Evolutionary conservation across 768 basidiomycete species (phyloP).

Genomic region (Tephrocybe rancida): DNA sequence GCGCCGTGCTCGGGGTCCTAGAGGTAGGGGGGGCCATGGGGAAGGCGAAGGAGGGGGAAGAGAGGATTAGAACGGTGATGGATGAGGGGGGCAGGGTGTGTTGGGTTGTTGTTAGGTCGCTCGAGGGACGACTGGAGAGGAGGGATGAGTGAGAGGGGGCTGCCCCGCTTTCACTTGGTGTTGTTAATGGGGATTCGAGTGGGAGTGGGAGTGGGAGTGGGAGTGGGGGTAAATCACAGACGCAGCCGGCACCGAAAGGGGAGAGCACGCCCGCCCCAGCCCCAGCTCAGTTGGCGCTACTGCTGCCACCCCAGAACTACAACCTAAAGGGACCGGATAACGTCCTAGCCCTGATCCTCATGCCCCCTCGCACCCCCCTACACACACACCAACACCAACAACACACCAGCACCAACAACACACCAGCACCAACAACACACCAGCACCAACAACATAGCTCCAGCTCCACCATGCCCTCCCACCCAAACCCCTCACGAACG

Average conservation of each 20-base stretch:
- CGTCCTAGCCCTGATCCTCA: not conserved
- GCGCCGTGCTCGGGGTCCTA: conserved; percentile 81
- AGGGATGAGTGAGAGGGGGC: conserved; percentile 33
- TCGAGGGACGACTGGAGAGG: conserved; percentile 58
- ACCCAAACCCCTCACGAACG: conserved; percentile 10
- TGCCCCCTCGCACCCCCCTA: not conserved
- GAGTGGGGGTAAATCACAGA: not conserved
- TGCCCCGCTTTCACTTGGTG: not conserved
- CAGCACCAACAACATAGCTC: no score
- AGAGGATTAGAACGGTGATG: conserved; percentile 74
- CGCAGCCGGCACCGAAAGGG: no score
- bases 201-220: not conserved
- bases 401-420: not conserved
- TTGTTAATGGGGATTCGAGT: not conserved
- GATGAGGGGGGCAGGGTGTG: conserved; percentile 74
- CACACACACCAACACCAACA: not conserved
- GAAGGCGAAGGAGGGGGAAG: conserved; percentile 55
- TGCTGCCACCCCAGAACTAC: no score
- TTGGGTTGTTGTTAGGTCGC: conserved; percentile 65
- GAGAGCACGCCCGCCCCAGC: no score
- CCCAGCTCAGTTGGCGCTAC: conserved; percentile 3
- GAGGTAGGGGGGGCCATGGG: conserved; percentile 21
- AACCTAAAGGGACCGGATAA: not conserved
- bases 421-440: not conserved
- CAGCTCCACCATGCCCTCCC: conserved; percentile 17